Evolutionary conservation across 2,329 filamentous ascomycete species (phyloP), one percentile per base, ranked within the genome.

Genomic region (Basipetospora chlamydospora): DNA sequence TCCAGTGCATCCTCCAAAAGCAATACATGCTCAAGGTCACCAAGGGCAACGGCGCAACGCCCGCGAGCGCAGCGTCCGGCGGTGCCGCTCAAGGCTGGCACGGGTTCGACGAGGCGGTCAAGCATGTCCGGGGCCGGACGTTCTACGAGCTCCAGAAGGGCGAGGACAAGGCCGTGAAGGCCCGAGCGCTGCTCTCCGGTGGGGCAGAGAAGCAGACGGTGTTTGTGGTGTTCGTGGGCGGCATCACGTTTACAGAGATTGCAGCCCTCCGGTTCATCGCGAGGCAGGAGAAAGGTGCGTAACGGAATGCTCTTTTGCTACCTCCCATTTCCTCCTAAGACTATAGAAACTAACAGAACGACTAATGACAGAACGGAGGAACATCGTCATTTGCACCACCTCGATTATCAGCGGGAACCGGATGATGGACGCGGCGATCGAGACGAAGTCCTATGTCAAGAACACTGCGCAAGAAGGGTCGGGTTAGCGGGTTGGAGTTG

Each of bases 161-260:
- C 3, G 84, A 93, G 49, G 87, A 95, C 51, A 93, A 90, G 54
- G 86, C 87, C 2, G 77, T 88, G 22, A 87, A 88, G 49, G 88
- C 88, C 12, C 70, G 86, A 39, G 79, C 84, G 41, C 71, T 92
- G 18, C 63, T 98, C 26, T 83, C 84, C 32, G 84, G 86, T 1
- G 75, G 66, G 33, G 71, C 72, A 12, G 73, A 73, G 35, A 77
- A 77, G 54, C 93, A 94, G 63, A 88, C 82, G 0, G 80, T 93
- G 1, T 83, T 95, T 50, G 78, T 98, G n/a, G 93, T 96, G 47
- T 96, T 96, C 58, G 63, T 98, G 13, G 90, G 90, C n/a, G 92
- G 90, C 2, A 82, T 98, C 38, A 95, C 86, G 0, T 94, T 92
- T 52, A 88, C 90, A 0, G 90, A 98, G 58, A 88, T 98, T 53